Evolutionary conservation across 495 filamentous ascomycete genomes (phyloP).

Genomic region (Trichoderma gamsii): DNA sequence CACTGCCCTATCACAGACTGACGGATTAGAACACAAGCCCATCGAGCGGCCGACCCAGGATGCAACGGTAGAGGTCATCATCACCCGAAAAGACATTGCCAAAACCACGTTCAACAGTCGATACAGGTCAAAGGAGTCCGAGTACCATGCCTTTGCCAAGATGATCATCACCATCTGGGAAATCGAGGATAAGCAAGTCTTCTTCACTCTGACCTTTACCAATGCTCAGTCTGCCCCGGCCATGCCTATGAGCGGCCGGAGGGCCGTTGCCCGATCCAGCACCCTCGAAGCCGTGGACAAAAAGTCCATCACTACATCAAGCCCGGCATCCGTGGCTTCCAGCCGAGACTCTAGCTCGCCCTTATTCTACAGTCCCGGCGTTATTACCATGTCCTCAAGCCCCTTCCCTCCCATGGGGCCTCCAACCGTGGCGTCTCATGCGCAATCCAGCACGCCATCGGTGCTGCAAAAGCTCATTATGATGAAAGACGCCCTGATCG

Average conservation of each 20-base stretch:
- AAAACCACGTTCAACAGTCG: constrained; percentile 24
- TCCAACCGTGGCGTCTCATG: constrained; percentile 36
- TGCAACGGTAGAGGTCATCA: constrained; percentile 51
- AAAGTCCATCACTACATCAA: constrained; percentile 28
- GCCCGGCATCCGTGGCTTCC: constrained; percentile 40
- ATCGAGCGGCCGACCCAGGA: constrained; percentile 35
- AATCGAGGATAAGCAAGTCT: constrained; percentile 48
- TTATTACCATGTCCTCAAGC: constrained; percentile 37
- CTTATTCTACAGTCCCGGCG: constrained; percentile 35
- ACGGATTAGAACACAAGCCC: constrained; percentile 14
- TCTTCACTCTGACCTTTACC: constrained; percentile 63
- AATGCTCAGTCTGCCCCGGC: constrained; percentile 32
- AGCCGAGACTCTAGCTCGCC: constrained; percentile 34
- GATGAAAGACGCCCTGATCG: constrained; percentile 66
- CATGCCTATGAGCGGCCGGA: constrained; percentile 20
- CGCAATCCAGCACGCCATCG: constrained; percentile 47
- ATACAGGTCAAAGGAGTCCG: constrained; percentile 27
- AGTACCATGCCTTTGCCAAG: constrained; percentile 47
- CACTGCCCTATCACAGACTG: constrained; percentile 11
- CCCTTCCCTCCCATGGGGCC: constrained; percentile 55
- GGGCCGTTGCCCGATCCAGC: constrained; percentile 28
- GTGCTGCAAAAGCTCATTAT: constrained; percentile 57
- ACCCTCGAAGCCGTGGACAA: constrained; percentile 32
- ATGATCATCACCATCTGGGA: constrained; percentile 65
- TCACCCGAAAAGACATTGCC: constrained; percentile 33